Percentiles rank a stretch among this genome's conserved stretches.
These are phyloP conservation scores for Medicago truncatula DNA, from an alignment of 306 rosid genomes.

Conservation along the genomic window MtrunA17r5.0-ANR NC_053043.1:8612001-8612500, in stretches of 20 bases:
- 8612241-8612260: background rate
- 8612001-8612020: conserved; percentile 22
- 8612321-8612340: too few relatives aligned
- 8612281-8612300: background rate
- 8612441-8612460: too few relatives aligned
- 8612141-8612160: conserved; percentile 29
- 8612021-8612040: conserved; percentile 13
- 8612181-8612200: background rate
- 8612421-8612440: too few relatives aligned
- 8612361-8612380: too few relatives aligned
- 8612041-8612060: conserved; percentile 29
- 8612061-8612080: conserved; percentile 40
- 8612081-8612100: conserved; percentile 23
- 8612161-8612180: conserved; percentile 15
- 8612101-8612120: background rate
- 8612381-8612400: too few relatives aligned
- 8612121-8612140: background rate
- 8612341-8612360: too few relatives aligned
- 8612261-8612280: background rate
- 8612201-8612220: background rate
- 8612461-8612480: too few relatives aligned
- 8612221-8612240: background rate
- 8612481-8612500: too few relatives aligned
- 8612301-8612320: background rate
- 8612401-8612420: too few relatives aligned